Evolutionary conservation across 768 basidiomycete species (phyloP), one percentile per base, ranked within the genome.

Genomic region (Boletus rubroflammeus): DNA sequence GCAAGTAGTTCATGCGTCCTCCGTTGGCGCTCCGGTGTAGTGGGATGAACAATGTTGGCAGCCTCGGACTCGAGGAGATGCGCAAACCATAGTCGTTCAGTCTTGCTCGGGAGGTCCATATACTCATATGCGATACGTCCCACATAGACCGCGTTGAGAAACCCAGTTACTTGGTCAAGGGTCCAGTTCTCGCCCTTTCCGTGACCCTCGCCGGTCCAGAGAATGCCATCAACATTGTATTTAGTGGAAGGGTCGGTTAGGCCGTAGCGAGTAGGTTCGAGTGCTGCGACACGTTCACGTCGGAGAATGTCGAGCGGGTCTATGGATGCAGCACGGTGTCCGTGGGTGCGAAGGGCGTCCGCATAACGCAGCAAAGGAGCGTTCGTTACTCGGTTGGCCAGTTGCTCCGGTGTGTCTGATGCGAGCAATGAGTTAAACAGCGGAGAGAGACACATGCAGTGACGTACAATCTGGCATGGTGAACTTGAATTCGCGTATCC

Each of bases 121-220:
- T 86, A 93, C 79, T 97, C 94, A 64, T 94, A 91, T 1, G 89
- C 93, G 60, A 97, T 91, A 23, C 82, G 82, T 2, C 87, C 89
- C 28, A 91, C 88, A 65, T 97, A 97, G 1, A 89, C 79, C 1
- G 75, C 71, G 51, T 85, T 81, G 13, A 97, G 75, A 67, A 90
- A 87, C 15, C 75, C 66, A 3, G 78, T 80, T 55, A 97, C 90
- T 41, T 89, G 80, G 31, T 78, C 78, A 25, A 96, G 76, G 1
- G 81, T 79, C 85, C 88, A 90, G 69, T 69, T 80, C 64, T 64
- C 72, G 3, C 63, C 75, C 32, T 50, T 55, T 41, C n/a, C 53
- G 36, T 60, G 57, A 40, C 29, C 57, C 8, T 61, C 55, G 5
- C 68, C 64, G 5, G 84, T 85, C 91, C 91, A 93, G 10, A 92